phyloP scores from a whole-genome alignment of 176 grass and related monocot species.

The Musa acuminata region DNA sequence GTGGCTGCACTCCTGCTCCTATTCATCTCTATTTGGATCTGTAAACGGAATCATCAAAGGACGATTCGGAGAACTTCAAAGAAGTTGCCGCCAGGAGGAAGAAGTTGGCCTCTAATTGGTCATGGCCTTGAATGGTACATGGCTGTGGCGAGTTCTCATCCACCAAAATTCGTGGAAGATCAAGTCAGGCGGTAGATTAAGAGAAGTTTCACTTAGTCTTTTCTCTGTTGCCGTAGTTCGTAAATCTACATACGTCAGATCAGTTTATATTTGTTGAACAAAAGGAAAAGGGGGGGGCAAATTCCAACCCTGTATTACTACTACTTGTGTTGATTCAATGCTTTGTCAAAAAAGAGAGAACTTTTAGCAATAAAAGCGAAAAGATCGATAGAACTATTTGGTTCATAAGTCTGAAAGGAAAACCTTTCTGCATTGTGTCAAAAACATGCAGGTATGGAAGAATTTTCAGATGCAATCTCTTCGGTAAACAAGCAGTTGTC shows the following conservation, averaged over 20 bases:
- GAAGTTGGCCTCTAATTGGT: constrained; percentile 12
- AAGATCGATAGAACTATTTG: no score
- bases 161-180: constrained; percentile 10
- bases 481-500: constrained; percentile 7
- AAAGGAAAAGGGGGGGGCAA: neutral
- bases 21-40: neutral
- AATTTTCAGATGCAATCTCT: constrained; percentile 13
- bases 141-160: constrained; percentile 7
- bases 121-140: constrained; percentile 8
- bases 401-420: neutral
- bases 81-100: constrained; percentile 13
- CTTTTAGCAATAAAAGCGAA: no score
- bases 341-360: no score
- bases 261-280: no score
- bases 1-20: neutral
- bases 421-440: neutral
- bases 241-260: no score
- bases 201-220: no score
- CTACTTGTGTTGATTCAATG: no score
- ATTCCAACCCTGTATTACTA: neutral
- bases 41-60: neutral
- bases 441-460: constrained; percentile 5
- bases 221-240: no score
- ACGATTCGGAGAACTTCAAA: neutral
- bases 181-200: constrained; percentile 4